phyloP scores from a whole-genome alignment of 164 flowering plant species.

The Tinospora cordifolia region DNA sequence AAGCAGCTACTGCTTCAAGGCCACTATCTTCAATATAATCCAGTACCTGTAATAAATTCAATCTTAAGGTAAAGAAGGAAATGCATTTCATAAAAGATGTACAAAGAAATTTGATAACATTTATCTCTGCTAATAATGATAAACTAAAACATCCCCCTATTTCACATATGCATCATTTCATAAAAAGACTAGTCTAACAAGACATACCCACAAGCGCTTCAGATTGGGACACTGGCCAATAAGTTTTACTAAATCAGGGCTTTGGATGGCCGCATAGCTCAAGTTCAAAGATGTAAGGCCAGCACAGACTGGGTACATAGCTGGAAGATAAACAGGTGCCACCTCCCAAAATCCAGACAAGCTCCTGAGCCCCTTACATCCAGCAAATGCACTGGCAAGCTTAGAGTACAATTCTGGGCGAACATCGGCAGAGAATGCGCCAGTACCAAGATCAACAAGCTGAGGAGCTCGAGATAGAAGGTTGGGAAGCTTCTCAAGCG shows the following conservation, averaged over 20 bases:
- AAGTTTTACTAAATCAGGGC: conserved; percentile 56
- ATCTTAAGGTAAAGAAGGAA: conserved; percentile 12
- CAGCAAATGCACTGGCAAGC: conserved; percentile 51
- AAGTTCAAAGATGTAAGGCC: conserved; percentile 65
- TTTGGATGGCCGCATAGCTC: conserved; percentile 59
- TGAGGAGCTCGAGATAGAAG: conserved; percentile 65
- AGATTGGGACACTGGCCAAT: conserved; percentile 56
- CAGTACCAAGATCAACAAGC: conserved; percentile 79
- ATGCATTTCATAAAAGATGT: neutral
- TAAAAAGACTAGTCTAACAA: neutral
- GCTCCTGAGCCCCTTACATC: conserved; percentile 60
- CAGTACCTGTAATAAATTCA: conserved; percentile 43
- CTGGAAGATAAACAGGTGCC: conserved; percentile 52
- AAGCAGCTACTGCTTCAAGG: conserved; percentile 49
- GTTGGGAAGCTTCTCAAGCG: conserved; percentile 63
- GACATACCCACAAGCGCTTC: conserved; percentile 65
- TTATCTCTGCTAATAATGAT: neutral
- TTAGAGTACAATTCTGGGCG: conserved; percentile 50
- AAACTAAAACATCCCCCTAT: neutral
- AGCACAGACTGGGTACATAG: conserved; percentile 50
- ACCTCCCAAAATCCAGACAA: conserved; percentile 95
- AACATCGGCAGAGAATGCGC: conserved; percentile 54
- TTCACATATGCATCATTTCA: neutral
- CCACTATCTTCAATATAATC: conserved; percentile 80
- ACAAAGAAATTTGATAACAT: neutral